Percentiles rank a stretch among this genome's conserved stretches.
Evolutionary conservation across 225 moss, liverwort and hornwort species (phyloP).

Genomic region (Bryum argenteum): DNA sequence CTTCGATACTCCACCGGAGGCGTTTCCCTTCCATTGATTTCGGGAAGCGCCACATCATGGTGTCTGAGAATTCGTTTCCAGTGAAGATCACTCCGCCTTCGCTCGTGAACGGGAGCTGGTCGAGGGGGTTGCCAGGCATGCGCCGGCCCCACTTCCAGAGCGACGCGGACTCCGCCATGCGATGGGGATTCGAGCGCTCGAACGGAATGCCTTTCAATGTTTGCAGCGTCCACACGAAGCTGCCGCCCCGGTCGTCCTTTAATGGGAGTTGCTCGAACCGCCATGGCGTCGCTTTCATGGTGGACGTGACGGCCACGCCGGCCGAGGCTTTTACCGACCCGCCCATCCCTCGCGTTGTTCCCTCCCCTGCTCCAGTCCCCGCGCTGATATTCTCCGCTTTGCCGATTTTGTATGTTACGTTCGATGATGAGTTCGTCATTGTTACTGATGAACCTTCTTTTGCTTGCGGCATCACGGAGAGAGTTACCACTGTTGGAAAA

Average conservation of each 20-base stretch:
- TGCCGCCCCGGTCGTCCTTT: conserved; percentile 51
- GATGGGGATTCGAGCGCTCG: conserved; percentile 47
- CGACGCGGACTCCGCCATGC: conserved; percentile 43
- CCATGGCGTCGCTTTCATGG: conserved; percentile 55
- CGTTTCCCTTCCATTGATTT: conserved; percentile 44
- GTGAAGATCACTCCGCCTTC: conserved; percentile 57
- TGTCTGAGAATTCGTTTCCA: conserved; percentile 33
- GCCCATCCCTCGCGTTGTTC: conserved; percentile 19
- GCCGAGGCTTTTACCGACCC: conserved; percentile 20
- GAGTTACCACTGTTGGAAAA: conserved; percentile 42
- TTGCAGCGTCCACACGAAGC: conserved; percentile 61
- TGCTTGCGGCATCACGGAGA: conserved; percentile 45
- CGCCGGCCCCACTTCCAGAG: conserved; percentile 50
- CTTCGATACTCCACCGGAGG: conserved; percentile 55
- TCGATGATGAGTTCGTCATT: conserved; percentile 57
- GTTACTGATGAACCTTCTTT: conserved; percentile 53
- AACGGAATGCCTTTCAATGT: conserved; percentile 53
- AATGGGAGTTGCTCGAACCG: conserved; percentile 59
- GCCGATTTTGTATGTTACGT: conserved; percentile 42
- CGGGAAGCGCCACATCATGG: conserved; percentile 63
- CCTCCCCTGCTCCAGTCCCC: conserved; percentile 22
- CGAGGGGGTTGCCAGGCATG: conserved; percentile 46
- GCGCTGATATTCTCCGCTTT: conserved; percentile 34
- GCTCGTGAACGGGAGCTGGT: conserved; percentile 56
- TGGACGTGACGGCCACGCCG: conserved; percentile 26